Conservation (phyloP, 2,329 filamentous ascomycete genomes). For the Colletotrichum liriopes region DNA sequence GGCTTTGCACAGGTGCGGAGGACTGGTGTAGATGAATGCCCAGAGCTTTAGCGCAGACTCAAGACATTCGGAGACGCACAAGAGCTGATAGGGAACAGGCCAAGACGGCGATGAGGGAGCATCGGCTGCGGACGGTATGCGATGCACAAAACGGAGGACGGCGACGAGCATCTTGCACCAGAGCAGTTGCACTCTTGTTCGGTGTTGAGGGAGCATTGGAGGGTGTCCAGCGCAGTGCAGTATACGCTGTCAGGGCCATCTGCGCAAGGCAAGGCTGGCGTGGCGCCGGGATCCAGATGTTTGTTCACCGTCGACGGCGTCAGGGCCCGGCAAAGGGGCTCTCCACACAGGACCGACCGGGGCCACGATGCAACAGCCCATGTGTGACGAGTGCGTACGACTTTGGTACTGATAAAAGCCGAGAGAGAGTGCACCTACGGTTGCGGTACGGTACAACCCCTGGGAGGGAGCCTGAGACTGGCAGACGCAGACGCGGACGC, state of each 20-base stretch:
- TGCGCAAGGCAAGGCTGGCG: not conserved
- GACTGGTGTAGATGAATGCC: conserved; percentile 22
- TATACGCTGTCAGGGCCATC: not conserved
- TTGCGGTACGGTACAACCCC: conserved; percentile 4
- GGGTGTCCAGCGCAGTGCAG: not conserved
- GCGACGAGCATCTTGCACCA: conserved; percentile 1
- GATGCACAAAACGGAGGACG: conserved; percentile 12
- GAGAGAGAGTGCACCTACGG: not conserved
- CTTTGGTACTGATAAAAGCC: not conserved
- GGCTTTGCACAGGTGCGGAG: not conserved
- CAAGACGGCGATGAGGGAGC: conserved; percentile 7
- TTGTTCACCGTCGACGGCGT: not conserved
- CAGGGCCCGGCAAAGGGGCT: not conserved
- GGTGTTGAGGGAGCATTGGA: not conserved
- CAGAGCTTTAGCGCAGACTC: conserved; percentile 29
- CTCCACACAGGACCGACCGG: not conserved
- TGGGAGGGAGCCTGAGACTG: not conserved
- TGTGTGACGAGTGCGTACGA: not conserved
- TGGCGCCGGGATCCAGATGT: not conserved
- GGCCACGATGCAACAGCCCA: not conserved
- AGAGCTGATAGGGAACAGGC: conserved; percentile 13
- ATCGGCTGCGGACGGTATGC: conserved; percentile 8
- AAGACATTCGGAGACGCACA: conserved; percentile 18
- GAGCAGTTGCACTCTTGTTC: not conserved
- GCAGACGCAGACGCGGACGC: not conserved